Conservation (phyloP, 1,284 basidiomycete species). For the Heterobasidion occidentale region DNA sequence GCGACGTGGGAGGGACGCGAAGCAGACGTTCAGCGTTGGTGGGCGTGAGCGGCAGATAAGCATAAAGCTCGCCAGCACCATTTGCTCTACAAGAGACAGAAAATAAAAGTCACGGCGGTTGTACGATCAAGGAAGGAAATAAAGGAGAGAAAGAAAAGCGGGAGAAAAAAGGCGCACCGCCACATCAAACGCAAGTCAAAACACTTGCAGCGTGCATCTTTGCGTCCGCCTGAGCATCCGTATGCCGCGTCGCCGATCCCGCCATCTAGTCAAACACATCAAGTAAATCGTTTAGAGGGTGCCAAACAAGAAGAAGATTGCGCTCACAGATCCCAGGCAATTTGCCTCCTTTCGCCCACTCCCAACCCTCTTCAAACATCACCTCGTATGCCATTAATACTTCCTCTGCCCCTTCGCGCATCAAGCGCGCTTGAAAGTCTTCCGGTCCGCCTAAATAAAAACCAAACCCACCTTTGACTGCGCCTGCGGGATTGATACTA, state of each 20-base stretch:
- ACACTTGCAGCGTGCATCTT: slow-evolving; percentile 47
- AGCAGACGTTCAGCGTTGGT: slow-evolving; percentile 34
- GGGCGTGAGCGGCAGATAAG: slow-evolving; percentile 42
- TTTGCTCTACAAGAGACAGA: slow-evolving; percentile 23
- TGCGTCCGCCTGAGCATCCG: slow-evolving; percentile 50
- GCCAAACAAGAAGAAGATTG: neutral
- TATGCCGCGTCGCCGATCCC: slow-evolving; percentile 49
- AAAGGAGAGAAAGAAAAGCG: neutral
- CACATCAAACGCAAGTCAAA: slow-evolving; percentile 60
- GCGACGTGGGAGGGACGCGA: slow-evolving; percentile 41
- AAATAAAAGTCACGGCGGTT: neutral
- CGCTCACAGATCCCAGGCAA: slow-evolving; percentile 54
- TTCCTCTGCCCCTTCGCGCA: slow-evolving; percentile 30
- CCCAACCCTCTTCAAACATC: slow-evolving; percentile 48
- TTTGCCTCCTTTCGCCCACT: slow-evolving; percentile 59
- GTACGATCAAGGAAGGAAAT: neutral
- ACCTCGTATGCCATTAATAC: slow-evolving; percentile 50
- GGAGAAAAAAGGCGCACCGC: slow-evolving; percentile 31
- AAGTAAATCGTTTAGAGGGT: neutral
- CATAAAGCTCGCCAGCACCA: slow-evolving; percentile 48
- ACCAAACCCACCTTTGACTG: slow-evolving; percentile 43
- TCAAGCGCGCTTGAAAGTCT: slow-evolving; percentile 27
- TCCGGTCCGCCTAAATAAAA: slow-evolving; percentile 49
- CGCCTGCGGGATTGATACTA: slow-evolving; percentile 47
- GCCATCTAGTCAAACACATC: slow-evolving; percentile 32